Base-by-base conservation (phyloP, 2,329 filamentous ascomycete genomes). In the Epichloe baconii region DNA sequence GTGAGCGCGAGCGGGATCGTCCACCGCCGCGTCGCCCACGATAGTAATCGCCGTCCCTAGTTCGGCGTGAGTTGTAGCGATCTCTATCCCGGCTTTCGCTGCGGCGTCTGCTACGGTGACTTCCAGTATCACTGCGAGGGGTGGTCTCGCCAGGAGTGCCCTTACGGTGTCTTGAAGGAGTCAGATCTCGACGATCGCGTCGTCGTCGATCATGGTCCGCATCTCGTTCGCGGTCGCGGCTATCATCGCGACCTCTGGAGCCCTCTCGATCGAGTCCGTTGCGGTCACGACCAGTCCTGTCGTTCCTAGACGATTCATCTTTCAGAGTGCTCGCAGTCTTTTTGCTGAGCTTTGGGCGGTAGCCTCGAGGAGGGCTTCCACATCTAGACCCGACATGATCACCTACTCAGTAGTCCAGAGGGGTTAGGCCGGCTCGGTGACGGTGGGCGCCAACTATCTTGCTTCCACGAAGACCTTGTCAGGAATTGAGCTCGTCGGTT, bases 301-400 rank as follows among this genome's bases (percentile, higher is more conserved):
- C 59, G 51, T 64, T 58, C 59, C 60, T 62, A 52, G 77, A 75
- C 61, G 82, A 79, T 57, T 74, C 71, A 56, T 80, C 78, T 58
- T 72, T 64, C 52, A 69, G 66, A 56, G 66, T 59, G 60, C 70
- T 71, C 55, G 61, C 64, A 54, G 73, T 72, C 61, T 73, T 72
- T 50, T 77, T 50, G 72, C 70, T 54, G 73, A 70, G 58, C 76
- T 74, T 65, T 82, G 83, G 49, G 86, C 87, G 56, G 86, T 88
- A 48, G 86, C 87, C 69, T 95, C 89, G 59, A 96, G 82, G 57
- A 96, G 79, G 58, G 88, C 88, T 75, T 96, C 90, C 61, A 96
- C 88, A 65, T 95, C 88, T 59, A 77, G 65, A 52, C 68, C 71
- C 49, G 72, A 68, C 73, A 77, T 77, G 55, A 57, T 68, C 58